phyloP scores from a whole-genome alignment of 495 filamentous ascomycete species.

The Thozetella sp. region DNA sequence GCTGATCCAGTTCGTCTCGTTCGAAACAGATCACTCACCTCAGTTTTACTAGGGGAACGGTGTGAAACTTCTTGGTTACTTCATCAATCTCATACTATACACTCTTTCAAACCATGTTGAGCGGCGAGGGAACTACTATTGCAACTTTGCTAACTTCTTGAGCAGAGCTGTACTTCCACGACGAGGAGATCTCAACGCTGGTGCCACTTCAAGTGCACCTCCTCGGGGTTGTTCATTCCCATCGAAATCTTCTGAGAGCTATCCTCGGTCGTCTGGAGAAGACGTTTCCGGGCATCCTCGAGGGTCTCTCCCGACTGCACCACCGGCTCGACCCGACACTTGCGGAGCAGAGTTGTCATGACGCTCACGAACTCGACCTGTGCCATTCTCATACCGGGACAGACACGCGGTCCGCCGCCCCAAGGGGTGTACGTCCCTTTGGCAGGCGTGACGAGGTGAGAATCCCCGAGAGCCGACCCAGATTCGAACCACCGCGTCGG shows the following conservation, averaged over 20 bases:
- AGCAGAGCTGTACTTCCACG: too few species aligned
- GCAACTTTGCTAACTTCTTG: too few species aligned
- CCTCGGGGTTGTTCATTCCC: slow-evolving; percentile 32
- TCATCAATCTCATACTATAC: too few species aligned
- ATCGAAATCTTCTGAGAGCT: slow-evolving; percentile 28
- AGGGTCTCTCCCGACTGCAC: slow-evolving; percentile 26
- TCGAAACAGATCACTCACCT: too few species aligned
- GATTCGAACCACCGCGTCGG: slow-evolving; percentile 53
- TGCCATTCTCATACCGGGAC: slow-evolving; percentile 49
- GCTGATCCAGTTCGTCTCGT: too few species aligned
- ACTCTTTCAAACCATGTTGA: too few species aligned
- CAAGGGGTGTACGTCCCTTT: slow-evolving; percentile 42
- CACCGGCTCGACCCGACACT: slow-evolving; percentile 23
- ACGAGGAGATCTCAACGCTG: slow-evolving; percentile 9
- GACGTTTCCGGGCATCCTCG: slow-evolving; percentile 19
- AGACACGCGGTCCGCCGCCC: slow-evolving; percentile 41
- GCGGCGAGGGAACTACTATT: too few species aligned
- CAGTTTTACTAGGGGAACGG: too few species aligned
- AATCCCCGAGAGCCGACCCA: background rate
- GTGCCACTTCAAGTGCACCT: slow-evolving; percentile 16
- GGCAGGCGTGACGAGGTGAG: slow-evolving; percentile 24
- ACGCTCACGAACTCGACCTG: slow-evolving; percentile 53
- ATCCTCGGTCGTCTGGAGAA: slow-evolving; percentile 26
- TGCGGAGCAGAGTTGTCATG: slow-evolving; percentile 36
- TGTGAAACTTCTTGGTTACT: too few species aligned